phyloP scores from a whole-genome alignment of 1,139 yeast species.

The Candida gigantensis region DNA sequence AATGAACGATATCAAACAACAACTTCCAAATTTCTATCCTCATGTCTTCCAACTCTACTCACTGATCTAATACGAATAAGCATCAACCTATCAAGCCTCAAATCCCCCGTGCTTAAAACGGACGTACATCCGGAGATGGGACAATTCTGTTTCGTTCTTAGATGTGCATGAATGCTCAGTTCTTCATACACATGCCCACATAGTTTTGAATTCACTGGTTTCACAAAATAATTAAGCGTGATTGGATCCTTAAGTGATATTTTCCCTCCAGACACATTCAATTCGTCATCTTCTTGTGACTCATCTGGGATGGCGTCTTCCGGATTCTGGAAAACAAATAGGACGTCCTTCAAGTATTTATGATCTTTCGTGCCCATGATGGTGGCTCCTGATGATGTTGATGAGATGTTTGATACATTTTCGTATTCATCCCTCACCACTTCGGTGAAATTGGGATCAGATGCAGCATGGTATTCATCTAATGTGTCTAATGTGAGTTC shows the following conservation, averaged over 20 bases:
- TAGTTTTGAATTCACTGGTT: slow-evolving; percentile 52
- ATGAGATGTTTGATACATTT: slow-evolving; percentile 3
- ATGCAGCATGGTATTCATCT: slow-evolving; percentile 16
- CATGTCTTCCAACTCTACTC: slow-evolving; percentile 8
- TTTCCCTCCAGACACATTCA: slow-evolving; percentile 67
- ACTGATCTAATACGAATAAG: slow-evolving; percentile 47
- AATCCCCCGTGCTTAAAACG: slow-evolving; percentile 25
- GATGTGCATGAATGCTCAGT: slow-evolving; percentile 36
- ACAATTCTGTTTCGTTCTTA: slow-evolving; percentile 30
- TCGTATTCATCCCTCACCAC: slow-evolving; percentile 7
- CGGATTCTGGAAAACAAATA: slow-evolving; percentile 37
- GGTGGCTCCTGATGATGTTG: neutral
- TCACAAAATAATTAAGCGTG: slow-evolving; percentile 48
- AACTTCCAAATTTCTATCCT: slow-evolving; percentile 12
- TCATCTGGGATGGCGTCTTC: slow-evolving; percentile 45
- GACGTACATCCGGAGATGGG: slow-evolving; percentile 53
- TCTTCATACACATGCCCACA: slow-evolving; percentile 68
- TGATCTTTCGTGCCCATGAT: slow-evolving; percentile 15
- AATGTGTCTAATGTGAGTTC: slow-evolving; percentile 26
- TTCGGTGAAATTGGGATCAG: slow-evolving; percentile 13
- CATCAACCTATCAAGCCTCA: slow-evolving; percentile 51
- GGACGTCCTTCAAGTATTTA: slow-evolving; percentile 26
- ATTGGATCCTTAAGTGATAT: slow-evolving; percentile 67
- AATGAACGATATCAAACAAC: slow-evolving; percentile 8
- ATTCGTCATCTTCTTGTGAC: slow-evolving; percentile 51